Evolutionary conservation across 1,139 yeast genomes (phyloP), one percentile per base, ranked within the genome.

Genomic region (Yamadazyma triangularis): DNA sequence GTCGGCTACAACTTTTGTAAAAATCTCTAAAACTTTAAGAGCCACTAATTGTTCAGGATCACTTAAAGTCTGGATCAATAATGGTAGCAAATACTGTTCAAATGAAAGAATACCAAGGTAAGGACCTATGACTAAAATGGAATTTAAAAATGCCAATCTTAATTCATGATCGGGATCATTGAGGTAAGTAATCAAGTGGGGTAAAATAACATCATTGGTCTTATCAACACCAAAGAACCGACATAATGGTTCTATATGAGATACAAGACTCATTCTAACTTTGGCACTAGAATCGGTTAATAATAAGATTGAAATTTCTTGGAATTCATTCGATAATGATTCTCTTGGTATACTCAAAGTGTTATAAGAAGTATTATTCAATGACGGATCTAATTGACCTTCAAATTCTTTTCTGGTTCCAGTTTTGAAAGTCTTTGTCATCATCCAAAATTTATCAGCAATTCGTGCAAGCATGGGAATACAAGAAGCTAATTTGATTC

Each of bases 131-230:
- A 81, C 77, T 5, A 87, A 70, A n/a, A 89, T 75, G n/a, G 87
- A 71, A 23, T 79, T 73, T 27, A 89, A 76, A 45, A 93, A 79
- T 6, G 80, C 78, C 20, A 83, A 60, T 35, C 94, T 66, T 15
- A 91, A 60, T 18, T 77, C 73, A 3, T 82, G 65, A 46, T 80
- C 79, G 30, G 77, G 70, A 50, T 88, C 96, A 52, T 93, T 93
- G 38, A 93, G 60, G 48, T 88, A 93, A 0, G 97, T 89, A 27
- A 91, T 88, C 32, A 89, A 62, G 61, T 93, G 98, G 26, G 96
- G 89, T 29, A 93, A 58, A 11, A 93, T 78, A 26, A 89, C 67
- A 53, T 93, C 97, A 50, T 85, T 88, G 0, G 96, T 83, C 44
- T 78, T 83, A 32, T 87, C 95, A 30, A 81, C 77, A 0, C 96